Evolutionary conservation across 2,329 filamentous ascomycete species (phyloP), one percentile per base, ranked within the genome.

Genomic region (Scolecobasidium constrictum): DNA sequence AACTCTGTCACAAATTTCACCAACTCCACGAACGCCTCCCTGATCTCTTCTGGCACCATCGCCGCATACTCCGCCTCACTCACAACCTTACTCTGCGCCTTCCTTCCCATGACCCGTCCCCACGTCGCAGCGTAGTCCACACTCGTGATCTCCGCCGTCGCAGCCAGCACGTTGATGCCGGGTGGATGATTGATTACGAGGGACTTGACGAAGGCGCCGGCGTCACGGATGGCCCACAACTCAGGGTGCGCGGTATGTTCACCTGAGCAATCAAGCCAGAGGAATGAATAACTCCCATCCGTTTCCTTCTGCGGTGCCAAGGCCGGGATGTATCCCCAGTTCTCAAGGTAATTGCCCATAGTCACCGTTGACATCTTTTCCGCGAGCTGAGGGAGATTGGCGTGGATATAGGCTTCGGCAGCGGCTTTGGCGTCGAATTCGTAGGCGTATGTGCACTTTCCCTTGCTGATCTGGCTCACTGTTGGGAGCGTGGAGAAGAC

Each of bases 401-500:
- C 23, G 19, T 31, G 42, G 28, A 45, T 38, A 33, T 49, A 47
- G 4, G 46, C 42, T 15, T 34, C 46, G 5, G 42, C 38, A n/a
- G 51, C 50, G 4, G 61, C 64, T 47, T 69, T 69, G 11, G 55
- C 51, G 33, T 68, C 62, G 43, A 65, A 67, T 48, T 69, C 64
- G 38, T 61, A 60, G 1, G 66, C 60, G 12, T 55, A 50, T 3
- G 43, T 58, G 43, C 67, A 67, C 46, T 65, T 64, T 0, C 66
- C 66, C 7, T 50, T 50, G n/a, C 59, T 64, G 53, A 55, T 58
- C 45, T 59, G 62, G 5, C 48, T 52, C 1, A 55, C 53, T 48
- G 65, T 50, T 2, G 56, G 53, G 1, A 69, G 46, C 0, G 55
- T 56, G 3, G 63, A 67, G 2, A 64, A 46, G 3, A 71, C 46